Base-by-base conservation (phyloP, 768 basidiomycete species). In the Phanerochaete carnosa region DNA sequence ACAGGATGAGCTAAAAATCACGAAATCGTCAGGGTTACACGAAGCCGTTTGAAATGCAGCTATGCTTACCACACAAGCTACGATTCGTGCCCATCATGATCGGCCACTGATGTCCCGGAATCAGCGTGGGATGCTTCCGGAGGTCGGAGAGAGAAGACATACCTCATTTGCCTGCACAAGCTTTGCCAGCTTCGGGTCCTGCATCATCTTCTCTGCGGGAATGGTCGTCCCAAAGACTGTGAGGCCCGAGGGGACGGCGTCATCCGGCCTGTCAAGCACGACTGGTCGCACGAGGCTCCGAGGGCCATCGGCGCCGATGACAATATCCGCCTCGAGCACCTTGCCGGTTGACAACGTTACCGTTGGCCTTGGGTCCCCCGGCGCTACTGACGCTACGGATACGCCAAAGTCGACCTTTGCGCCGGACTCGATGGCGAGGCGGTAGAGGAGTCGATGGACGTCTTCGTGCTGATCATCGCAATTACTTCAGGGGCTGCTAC, bases 301-400 rank as follows among this genome's bases (percentile, higher is more conserved):
- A 45, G 73, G 74, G 6, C 87, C 87, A 68, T 88, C 87, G 3
- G 87, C 86, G 32, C 82, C 86, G 22, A 88, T 76, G 55, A 88
- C 72, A 29, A 86, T 70, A 67, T 88, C 84, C 16, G 80, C 81
- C 16, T 64, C 65, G 9, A 85, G 57, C 13, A 66, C 72, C 54
- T 79, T 74, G 19, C 83, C 84, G 35, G 69, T 74, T 25, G 77
- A 76, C 26, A 79, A 58, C 25, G 57, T 64, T 19, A 73, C 70
- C 3, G 47, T 60, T 65, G 29, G 72, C 65, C 22, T 35, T 29
- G 58, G 55, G 54, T 55, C 37, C 6, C 59, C 62, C 16, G 58
- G 46, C 26, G 15, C 22, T 22, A 64, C 62, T 19, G 19, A 45
- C 35, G 37, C 35, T 7, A 64, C 62, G 35, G 33, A 29, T 7